Conservation (phyloP, 148 eudicot genomes). For the Persicaria tinctoria region DNA sequence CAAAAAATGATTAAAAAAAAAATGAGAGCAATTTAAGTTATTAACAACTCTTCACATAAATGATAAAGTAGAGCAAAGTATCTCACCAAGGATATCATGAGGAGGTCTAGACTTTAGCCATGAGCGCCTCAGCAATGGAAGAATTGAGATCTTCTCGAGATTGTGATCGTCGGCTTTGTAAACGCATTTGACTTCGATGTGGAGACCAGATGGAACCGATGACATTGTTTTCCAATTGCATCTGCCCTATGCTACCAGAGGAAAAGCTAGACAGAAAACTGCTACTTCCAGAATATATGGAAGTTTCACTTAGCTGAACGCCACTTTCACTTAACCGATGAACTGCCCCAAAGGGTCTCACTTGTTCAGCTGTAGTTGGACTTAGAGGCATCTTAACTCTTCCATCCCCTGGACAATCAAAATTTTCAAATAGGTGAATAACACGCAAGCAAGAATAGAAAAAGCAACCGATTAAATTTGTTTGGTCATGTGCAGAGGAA, state of each 20-base stretch:
- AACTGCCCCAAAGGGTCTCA: slow-evolving; percentile 45
- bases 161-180: slow-evolving; percentile 92
- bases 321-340: slow-evolving; percentile 40
- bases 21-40: background rate
- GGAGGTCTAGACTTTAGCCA: slow-evolving; percentile 5
- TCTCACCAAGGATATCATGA: background rate
- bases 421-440: background rate
- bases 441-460: background rate
- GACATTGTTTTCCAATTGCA: slow-evolving; percentile 61
- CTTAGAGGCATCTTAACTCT: slow-evolving; percentile 84
- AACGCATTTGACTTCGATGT: slow-evolving; percentile 52
- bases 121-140: slow-evolving; percentile 46
- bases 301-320: slow-evolving; percentile 62
- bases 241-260: slow-evolving; percentile 85
- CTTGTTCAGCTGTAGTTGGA: slow-evolving; percentile 62
- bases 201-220: slow-evolving; percentile 59
- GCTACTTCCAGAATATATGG: slow-evolving; percentile 48
- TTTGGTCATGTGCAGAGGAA: no score
- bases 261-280: slow-evolving; percentile 77
- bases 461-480: background rate
- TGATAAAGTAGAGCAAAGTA: background rate
- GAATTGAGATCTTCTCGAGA: slow-evolving; percentile 86
- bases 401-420: slow-evolving; percentile 27
- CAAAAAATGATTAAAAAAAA: background rate
- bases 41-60: background rate